These are phyloP conservation scores for Macrophomina phaseolina DNA, from an alignment of 2,329 filamentous ascomycete genomes.

Conservation along the genomic window DNA sequence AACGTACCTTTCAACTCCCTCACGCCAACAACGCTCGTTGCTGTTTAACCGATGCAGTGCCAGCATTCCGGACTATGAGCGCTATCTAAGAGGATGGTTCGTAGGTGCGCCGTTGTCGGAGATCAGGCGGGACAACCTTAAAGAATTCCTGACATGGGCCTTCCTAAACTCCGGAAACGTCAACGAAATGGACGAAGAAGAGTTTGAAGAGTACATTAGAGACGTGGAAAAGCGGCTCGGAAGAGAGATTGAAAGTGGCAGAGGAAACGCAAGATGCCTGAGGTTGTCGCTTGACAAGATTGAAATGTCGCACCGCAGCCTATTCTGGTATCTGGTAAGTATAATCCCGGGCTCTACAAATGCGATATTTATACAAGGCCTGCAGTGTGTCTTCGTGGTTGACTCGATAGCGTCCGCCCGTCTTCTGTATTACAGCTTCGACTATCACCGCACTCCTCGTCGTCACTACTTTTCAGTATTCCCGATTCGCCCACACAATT, in stretches of 20 bases:
- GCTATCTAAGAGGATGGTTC: constrained; percentile 70
- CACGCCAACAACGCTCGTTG: constrained; percentile 55
- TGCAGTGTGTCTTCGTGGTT: constrained; percentile 59
- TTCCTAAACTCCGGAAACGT: constrained; percentile 62
- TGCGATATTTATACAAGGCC: too few species aligned
- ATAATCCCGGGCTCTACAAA: too few species aligned
- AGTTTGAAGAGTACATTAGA: constrained; percentile 62
- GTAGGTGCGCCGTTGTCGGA: constrained; percentile 61
- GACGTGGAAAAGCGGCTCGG: constrained; percentile 61
- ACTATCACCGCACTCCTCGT: constrained; percentile 55
- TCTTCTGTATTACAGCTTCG: constrained; percentile 58
- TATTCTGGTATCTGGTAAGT: constrained; percentile 65
- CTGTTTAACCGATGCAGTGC: constrained; percentile 64
- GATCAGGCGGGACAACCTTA: constrained; percentile 68
- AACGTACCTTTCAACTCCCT: constrained; percentile 54
- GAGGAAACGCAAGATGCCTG: constrained; percentile 62
- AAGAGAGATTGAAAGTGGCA: constrained; percentile 58
- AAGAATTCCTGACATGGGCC: constrained; percentile 71
- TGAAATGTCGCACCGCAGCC: constrained; percentile 64
- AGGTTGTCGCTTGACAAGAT: constrained; percentile 70
- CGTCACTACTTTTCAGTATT: constrained; percentile 58
- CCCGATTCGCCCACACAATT: constrained; percentile 61
- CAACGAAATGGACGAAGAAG: constrained; percentile 52
- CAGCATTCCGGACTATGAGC: constrained; percentile 60
- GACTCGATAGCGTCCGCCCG: constrained; percentile 49